Conservation (phyloP, 257 asterid genomes). For the Salvia rosmarinus region DNA sequence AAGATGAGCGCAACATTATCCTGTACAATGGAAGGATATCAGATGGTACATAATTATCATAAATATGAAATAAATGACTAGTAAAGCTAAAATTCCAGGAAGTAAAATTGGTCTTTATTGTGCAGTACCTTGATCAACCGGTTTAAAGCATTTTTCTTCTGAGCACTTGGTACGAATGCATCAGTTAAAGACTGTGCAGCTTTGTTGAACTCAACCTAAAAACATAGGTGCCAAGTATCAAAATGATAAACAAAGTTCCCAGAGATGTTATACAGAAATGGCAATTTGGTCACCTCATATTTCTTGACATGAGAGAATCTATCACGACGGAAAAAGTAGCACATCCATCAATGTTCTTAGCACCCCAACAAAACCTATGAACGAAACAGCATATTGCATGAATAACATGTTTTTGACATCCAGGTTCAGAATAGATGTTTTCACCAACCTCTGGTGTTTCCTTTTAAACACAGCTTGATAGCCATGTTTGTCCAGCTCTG, state of each 20-base stretch:
- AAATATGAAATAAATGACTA: constrained; percentile 20
- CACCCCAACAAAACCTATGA: constrained; percentile 71
- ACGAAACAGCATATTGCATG: constrained; percentile 18
- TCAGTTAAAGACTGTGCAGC: constrained; percentile 97
- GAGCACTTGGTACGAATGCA: constrained; percentile 76
- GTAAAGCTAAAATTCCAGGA: constrained; percentile 15
- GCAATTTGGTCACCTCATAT: constrained; percentile 69
- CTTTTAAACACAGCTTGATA: constrained; percentile 81
- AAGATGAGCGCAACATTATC: constrained; percentile 91
- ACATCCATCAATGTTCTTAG: constrained; percentile 75
- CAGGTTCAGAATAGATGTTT: constrained; percentile 20
- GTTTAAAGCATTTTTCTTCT: constrained; percentile 73
- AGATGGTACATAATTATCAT: background rate
- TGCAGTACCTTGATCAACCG: constrained; percentile 81
- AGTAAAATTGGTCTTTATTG: constrained; percentile 1
- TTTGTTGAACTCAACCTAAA: constrained; percentile 96
- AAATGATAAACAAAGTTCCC: constrained; percentile 23
- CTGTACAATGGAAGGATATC: constrained; percentile 46
- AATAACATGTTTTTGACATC: constrained; percentile 27
- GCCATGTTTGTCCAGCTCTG: constrained; percentile 98
- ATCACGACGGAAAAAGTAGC: constrained; percentile 99
- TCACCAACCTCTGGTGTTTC: constrained; percentile 85
- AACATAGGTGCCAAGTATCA: constrained; percentile 21
- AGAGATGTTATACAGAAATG: constrained; percentile 24
- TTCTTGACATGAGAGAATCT: constrained; percentile 92